These are phyloP conservation scores for Metschnikowia baotianmanensis DNA, from an alignment of 805 yeast genomes.

Conservation along the genomic window DNA sequence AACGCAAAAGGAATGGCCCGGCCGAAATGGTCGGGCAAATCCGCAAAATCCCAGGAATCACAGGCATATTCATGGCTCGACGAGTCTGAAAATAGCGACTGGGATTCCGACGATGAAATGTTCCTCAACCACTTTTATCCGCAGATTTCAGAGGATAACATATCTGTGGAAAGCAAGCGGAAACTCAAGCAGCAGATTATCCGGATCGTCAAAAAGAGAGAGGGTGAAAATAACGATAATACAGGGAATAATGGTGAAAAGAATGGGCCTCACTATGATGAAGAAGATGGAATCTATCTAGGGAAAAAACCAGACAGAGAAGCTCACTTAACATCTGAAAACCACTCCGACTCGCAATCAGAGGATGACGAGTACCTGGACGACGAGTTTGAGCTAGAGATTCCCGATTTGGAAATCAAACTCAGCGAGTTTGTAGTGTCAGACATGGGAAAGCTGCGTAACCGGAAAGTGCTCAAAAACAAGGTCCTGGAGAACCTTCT, in stretches of 20 bases:
- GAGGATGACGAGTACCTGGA: background rate
- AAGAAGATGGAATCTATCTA: constrained; percentile 37
- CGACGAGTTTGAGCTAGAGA: constrained; percentile 12
- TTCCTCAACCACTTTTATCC: constrained; percentile 42
- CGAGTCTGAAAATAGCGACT: constrained; percentile 33
- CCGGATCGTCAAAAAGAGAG: constrained; percentile 17
- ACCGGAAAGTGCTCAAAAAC: constrained; percentile 29
- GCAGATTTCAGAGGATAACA: constrained; percentile 31
- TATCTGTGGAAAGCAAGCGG: constrained; percentile 33
- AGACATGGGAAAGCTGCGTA: constrained; percentile 19
- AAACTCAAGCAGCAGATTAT: constrained; percentile 37
- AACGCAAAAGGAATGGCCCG: constrained; percentile 10
- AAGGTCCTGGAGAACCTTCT: constrained; percentile 32
- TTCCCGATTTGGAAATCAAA: constrained; percentile 18
- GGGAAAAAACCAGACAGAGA: constrained; percentile 21
- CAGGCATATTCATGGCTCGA: constrained; percentile 11
- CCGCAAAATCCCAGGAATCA: constrained; percentile 15
- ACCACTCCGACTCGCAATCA: constrained; percentile 5
- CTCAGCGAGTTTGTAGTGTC: constrained; percentile 20
- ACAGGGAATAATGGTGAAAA: too few relatives aligned
- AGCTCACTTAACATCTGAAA: too few relatives aligned
- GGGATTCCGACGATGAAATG: constrained; percentile 43
- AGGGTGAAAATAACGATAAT: constrained; percentile 12
- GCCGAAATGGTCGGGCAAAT: constrained; percentile 39
- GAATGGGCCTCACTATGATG: constrained; percentile 9